A percentile compares a stretch with the other conserved stretches of the same genome.
phyloP scores from a whole-genome alignment of 768 basidiomycete species.

The Zangia roseola region DNA sequence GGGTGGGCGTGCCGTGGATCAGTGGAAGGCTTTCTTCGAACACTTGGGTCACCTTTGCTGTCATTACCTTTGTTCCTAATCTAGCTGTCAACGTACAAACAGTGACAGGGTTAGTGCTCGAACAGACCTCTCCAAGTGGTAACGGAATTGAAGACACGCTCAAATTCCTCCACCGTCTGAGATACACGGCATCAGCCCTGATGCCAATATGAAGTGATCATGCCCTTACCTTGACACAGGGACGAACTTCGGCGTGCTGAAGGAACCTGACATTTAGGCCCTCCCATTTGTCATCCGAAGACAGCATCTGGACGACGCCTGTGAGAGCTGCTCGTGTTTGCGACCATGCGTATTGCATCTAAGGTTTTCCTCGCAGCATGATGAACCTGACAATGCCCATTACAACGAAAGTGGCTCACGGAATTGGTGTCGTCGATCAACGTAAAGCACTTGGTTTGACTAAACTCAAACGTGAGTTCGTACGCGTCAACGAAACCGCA shows the following conservation, averaged over 20 bases:
- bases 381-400: neutral
- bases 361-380: neutral
- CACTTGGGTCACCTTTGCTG: constrained; percentile 17
- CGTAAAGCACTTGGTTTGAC: constrained; percentile 20
- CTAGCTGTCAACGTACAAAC: neutral
- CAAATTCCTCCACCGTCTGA: constrained; percentile 18
- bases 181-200: neutral
- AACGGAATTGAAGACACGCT: constrained; percentile 20
- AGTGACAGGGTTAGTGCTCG: neutral
- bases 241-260: constrained; percentile 3
- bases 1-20: neutral
- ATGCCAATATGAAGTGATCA: neutral
- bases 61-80: constrained; percentile 15
- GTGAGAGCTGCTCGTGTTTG: constrained; percentile 20
- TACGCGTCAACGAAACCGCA: neutral
- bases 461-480: constrained; percentile 4
- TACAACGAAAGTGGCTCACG: constrained; percentile 3
- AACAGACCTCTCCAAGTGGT: constrained; percentile 16
- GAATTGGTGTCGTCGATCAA: constrained; percentile 24
- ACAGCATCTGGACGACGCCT: constrained; percentile 11
- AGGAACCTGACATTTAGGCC: constrained; percentile 21
- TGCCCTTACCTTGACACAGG: constrained; percentile 10
- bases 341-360: constrained; percentile 24
- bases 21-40: constrained; percentile 16
- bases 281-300: constrained; percentile 13